Evolutionary conservation across 768 basidiomycete genomes (phyloP).

Genomic region (Tricholoma bakamatsutake): DNA sequence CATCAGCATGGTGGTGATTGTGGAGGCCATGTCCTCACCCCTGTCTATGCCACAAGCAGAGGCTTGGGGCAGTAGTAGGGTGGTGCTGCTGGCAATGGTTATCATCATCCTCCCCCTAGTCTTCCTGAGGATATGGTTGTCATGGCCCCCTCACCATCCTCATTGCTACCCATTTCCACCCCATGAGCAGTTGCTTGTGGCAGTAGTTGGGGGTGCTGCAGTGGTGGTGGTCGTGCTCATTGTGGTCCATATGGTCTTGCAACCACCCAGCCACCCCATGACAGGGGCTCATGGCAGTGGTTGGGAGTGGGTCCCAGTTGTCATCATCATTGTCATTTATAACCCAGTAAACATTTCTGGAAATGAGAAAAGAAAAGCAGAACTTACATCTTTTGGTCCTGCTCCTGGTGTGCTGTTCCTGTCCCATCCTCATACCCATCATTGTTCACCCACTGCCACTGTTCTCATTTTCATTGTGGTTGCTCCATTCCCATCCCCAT

Average conservation of each 20-base stretch:
- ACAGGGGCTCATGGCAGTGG: not conserved
- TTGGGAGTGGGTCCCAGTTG: not conserved
- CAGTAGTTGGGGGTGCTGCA: too few relatives aligned
- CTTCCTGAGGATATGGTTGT: too few relatives aligned
- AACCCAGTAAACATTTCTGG: not conserved
- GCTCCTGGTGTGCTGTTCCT: not conserved
- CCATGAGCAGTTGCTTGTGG: not conserved
- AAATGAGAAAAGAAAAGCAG: not conserved
- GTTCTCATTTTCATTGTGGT: not conserved
- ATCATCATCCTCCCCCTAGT: too few relatives aligned
- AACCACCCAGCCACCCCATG: not conserved
- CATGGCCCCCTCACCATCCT: too few relatives aligned
- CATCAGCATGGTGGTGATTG: too few relatives aligned
- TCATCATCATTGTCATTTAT: not conserved
- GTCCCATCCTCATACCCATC: not conserved
- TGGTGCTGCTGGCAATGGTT: too few relatives aligned
- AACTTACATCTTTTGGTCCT: not conserved
- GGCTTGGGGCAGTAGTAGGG: too few relatives aligned
- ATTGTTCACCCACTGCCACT: not conserved
- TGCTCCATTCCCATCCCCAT: not conserved
- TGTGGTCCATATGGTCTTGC: not conserved
- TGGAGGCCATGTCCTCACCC: too few relatives aligned
- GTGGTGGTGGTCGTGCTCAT: not conserved
- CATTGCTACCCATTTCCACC: too few relatives aligned
- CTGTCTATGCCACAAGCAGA: too few relatives aligned